Percentiles rank a stretch among this genome's conserved stretches.
These are phyloP conservation scores for Nothophytophthora sp. DNA, from an alignment of 352 stramenopile genomes.

Conservation along the genomic window DNA sequence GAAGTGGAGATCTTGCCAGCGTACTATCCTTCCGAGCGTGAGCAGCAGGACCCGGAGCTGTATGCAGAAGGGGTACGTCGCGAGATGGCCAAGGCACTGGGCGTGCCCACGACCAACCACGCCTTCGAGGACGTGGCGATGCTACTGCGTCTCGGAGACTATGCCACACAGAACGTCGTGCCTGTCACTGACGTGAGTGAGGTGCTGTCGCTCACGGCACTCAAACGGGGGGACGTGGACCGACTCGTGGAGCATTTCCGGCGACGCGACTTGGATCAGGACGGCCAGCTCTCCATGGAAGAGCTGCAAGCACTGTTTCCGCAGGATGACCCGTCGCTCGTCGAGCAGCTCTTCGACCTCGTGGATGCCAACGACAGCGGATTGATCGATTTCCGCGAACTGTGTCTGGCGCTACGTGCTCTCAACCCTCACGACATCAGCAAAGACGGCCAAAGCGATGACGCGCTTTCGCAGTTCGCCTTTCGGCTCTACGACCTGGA, in stretches of 20 bases:
- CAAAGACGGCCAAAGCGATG: slow-evolving; percentile 26
- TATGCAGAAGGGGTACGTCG: slow-evolving; percentile 67
- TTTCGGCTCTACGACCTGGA: slow-evolving; percentile 71
- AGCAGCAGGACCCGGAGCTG: slow-evolving; percentile 42
- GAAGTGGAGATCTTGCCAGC: slow-evolving; percentile 58
- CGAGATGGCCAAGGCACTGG: slow-evolving; percentile 50
- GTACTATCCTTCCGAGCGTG: slow-evolving; percentile 47
- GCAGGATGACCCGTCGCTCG: slow-evolving; percentile 42
- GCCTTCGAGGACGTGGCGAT: slow-evolving; percentile 73
- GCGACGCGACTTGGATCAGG: slow-evolving; percentile 51
- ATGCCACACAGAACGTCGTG: slow-evolving; percentile 61
- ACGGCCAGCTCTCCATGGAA: slow-evolving; percentile 68
- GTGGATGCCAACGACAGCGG: slow-evolving; percentile 62
- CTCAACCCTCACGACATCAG: slow-evolving; percentile 43
- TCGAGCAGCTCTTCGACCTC: slow-evolving; percentile 60
- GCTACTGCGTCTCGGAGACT: slow-evolving; percentile 57
- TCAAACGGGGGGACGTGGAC: slow-evolving; percentile 46
- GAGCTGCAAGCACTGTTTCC: slow-evolving; percentile 58
- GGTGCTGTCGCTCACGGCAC: slow-evolving; percentile 45
- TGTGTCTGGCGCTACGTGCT: slow-evolving; percentile 59
- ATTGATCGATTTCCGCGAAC: slow-evolving; percentile 72
- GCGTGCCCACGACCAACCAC: slow-evolving; percentile 67
- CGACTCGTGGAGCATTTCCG: slow-evolving; percentile 62
- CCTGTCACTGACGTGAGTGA: slow-evolving; percentile 57
- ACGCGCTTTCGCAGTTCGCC: slow-evolving; percentile 51